Percentiles rank a stretch among this genome's conserved stretches.
Evolutionary conservation across 805 yeast genomes (phyloP).

Genomic region (Cyberlindnera saturnus): DNA sequence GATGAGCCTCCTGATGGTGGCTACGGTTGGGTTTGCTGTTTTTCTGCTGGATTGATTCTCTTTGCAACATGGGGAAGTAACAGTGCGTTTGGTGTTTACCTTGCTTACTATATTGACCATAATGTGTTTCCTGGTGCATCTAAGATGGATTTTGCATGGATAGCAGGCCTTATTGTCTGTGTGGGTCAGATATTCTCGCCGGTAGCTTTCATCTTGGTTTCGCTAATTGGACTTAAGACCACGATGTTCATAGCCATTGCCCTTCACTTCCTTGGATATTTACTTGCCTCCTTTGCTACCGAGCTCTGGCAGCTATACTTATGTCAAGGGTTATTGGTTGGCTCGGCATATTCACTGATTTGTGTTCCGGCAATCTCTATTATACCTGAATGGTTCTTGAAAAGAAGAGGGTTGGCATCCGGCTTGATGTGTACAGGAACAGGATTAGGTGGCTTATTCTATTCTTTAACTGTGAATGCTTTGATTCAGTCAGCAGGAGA

Average conservation of each 20-base stretch:
- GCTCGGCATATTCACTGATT: conserved; percentile 44
- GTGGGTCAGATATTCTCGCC: conserved; percentile 58
- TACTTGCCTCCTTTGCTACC: conserved; percentile 55
- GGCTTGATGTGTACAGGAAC: conserved; percentile 45
- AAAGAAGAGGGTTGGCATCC: conserved; percentile 48
- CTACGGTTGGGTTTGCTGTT: conserved; percentile 57
- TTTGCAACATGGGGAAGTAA: conserved; percentile 65
- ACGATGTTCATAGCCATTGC: conserved; percentile 44
- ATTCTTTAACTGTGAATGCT: conserved; percentile 35
- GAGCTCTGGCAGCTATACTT: conserved; percentile 58
- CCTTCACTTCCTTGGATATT: conserved; percentile 45
- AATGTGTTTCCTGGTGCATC: conserved; percentile 48
- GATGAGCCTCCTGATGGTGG: conserved; percentile 51
- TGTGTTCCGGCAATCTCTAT: conserved; percentile 53
- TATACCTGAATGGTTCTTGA: conserved; percentile 66
- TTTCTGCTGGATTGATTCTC: conserved; percentile 44
- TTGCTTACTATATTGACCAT: conserved; percentile 48
- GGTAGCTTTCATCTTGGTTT: conserved; percentile 38
- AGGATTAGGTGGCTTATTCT: conserved; percentile 45
- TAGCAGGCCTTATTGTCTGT: conserved; percentile 58
- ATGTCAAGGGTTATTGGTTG: conserved; percentile 62
- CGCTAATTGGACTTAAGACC: conserved; percentile 41
- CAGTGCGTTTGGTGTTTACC: conserved; percentile 54
- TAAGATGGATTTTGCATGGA: conserved; percentile 53
- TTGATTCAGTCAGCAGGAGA: conserved; percentile 35